Percentiles rank a stretch among this genome's conserved stretches.
Conservation (phyloP, 1,284 basidiomycete species). For the Porogramme epimiltina region DNA sequence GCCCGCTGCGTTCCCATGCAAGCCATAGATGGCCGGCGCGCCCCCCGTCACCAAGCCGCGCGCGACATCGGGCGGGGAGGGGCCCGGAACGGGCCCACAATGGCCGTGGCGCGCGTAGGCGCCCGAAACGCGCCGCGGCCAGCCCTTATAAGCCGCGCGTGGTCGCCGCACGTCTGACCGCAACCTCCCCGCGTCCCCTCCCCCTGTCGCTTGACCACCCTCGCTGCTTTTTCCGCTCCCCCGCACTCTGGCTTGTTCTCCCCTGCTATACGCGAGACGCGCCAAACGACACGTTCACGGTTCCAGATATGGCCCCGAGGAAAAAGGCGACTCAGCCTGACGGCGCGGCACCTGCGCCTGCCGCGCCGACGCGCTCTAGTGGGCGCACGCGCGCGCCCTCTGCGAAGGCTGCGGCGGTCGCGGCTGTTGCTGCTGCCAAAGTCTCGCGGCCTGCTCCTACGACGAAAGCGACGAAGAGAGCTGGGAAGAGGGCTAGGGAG, state of each 20-base stretch:
- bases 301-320: conserved; percentile 31
- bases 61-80: too few relatives aligned
- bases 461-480: conserved; percentile 14
- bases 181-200: too few relatives aligned
- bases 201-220: too few relatives aligned
- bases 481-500: conserved; percentile 27
- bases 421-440: conserved; percentile 13
- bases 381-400: conserved; percentile 22
- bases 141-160: too few relatives aligned
- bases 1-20: not conserved
- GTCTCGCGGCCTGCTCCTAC: conserved; percentile 13
- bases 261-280: not conserved
- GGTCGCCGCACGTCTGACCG: too few relatives aligned
- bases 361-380: conserved; percentile 19
- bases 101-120: too few relatives aligned
- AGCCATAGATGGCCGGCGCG: not conserved
- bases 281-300: not conserved
- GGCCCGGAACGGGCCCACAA: too few relatives aligned
- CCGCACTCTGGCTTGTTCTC: not conserved
- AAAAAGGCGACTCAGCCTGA: conserved; percentile 30
- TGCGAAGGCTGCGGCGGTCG: conserved; percentile 26
- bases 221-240: too few relatives aligned
- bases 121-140: too few relatives aligned
- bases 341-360: conserved; percentile 9
- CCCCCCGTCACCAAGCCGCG: not conserved